A percentile compares a stretch with the other conserved stretches of the same genome.
These are phyloP conservation scores for barley (Hordeum vulgare) DNA, from an alignment of 176 grass and related monocot genomes.

Conservation along the genomic window MorexV3_pseudomolecules_assembly NC_058520.1:547520282-547520781, in stretches of 20 bases:
- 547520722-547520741: not conserved
- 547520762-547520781: not conserved
- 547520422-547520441: not conserved
- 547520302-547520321: constrained; percentile 15
- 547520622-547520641: constrained; percentile 81
- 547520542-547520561: constrained; percentile 57
- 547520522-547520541: constrained; percentile 13
- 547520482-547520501: not conserved
- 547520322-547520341: not conserved
- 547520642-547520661: constrained; percentile 90
- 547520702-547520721: constrained; percentile 23
- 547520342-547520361: constrained; percentile 14
- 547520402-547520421: not conserved
- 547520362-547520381: constrained; percentile 18
- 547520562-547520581: constrained; percentile 98
- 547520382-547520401: not conserved
- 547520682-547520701: constrained; percentile 71
- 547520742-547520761: too few species aligned
- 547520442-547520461: not conserved
- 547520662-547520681: constrained; percentile 91
- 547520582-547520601: constrained; percentile 84
- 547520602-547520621: constrained; percentile 87
- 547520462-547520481: not conserved
- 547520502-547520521: not conserved
- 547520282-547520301: not conserved